phyloP scores from a whole-genome alignment of 2,329 filamentous ascomycete species.

The Didymella exigua region DNA sequence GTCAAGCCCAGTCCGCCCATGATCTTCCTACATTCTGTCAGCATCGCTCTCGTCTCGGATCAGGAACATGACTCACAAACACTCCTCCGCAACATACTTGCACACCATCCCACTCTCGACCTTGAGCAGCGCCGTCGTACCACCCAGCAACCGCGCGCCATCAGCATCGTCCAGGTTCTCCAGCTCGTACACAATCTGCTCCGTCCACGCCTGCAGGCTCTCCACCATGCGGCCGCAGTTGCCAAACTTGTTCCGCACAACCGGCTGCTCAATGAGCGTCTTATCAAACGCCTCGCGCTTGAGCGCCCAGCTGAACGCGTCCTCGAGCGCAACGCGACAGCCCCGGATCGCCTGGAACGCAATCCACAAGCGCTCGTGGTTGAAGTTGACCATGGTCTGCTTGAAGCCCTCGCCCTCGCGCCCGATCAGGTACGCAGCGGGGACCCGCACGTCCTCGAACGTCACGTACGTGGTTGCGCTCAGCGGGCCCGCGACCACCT shows the following conservation, averaged over 20 bases:
- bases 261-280: constrained; percentile 40
- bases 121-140: constrained; percentile 34
- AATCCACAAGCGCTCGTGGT: constrained; percentile 44
- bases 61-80: constrained; percentile 27
- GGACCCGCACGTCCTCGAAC: constrained; percentile 43
- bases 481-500: constrained; percentile 32
- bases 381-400: constrained; percentile 45
- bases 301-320: constrained; percentile 37
- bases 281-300: constrained; percentile 43
- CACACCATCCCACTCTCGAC: constrained; percentile 34
- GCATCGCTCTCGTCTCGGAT: background rate
- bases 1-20: constrained; percentile 29
- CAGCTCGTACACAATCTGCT: constrained; percentile 38
- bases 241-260: constrained; percentile 41
- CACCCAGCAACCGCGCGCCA: constrained; percentile 28
- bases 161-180: constrained; percentile 28
- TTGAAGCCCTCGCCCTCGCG: constrained; percentile 38
- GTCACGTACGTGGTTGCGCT: constrained; percentile 37
- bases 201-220: constrained; percentile 36
- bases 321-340: constrained; percentile 35
- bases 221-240: constrained; percentile 40
- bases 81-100: constrained; percentile 36
- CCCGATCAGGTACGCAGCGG: constrained; percentile 37
- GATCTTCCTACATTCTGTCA: constrained; percentile 7
- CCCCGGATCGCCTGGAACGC: constrained; percentile 39